A percentile compares a stretch with the other conserved stretches of the same genome.
Conservation (phyloP, 1,284 basidiomycete genomes). For the Ganoderma meredithae region DNA sequence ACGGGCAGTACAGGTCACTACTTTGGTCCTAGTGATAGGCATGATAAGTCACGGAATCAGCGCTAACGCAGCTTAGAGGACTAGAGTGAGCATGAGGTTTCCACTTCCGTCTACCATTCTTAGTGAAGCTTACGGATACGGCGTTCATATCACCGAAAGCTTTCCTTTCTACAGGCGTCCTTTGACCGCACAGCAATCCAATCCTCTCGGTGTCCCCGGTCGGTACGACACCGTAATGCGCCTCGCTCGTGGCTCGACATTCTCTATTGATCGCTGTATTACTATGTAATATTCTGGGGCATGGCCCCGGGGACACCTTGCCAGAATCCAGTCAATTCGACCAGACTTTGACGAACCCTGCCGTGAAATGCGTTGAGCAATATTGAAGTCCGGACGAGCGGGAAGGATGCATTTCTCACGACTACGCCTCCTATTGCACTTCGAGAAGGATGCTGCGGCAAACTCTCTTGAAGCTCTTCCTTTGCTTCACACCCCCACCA, state of each 20-base stretch:
- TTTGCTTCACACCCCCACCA: constrained; percentile 2
- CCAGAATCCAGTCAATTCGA: too few relatives aligned
- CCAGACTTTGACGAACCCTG: too few relatives aligned
- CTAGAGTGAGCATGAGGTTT: background rate
- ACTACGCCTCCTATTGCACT: background rate
- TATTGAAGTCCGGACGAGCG: background rate
- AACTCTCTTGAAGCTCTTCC: background rate
- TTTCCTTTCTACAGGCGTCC: background rate
- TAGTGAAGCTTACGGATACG: background rate
- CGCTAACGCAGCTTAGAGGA: background rate
- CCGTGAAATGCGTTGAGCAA: too few relatives aligned
- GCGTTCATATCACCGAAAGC: background rate
- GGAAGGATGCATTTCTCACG: constrained; percentile 3
- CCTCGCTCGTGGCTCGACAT: background rate
- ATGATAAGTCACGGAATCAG: constrained; percentile 39
- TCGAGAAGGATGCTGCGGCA: background rate
- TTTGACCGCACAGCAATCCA: background rate
- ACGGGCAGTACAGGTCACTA: constrained; percentile 43
- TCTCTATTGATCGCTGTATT: background rate
- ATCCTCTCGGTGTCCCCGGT: background rate
- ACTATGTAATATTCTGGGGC: background rate
- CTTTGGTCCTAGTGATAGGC: constrained; percentile 43
- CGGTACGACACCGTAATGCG: background rate
- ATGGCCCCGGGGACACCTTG: background rate
- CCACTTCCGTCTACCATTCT: background rate